Evolutionary conservation across 371 early-diverging fungal genomes (phyloP).

Genomic region (Mortierella sp.): DNA sequence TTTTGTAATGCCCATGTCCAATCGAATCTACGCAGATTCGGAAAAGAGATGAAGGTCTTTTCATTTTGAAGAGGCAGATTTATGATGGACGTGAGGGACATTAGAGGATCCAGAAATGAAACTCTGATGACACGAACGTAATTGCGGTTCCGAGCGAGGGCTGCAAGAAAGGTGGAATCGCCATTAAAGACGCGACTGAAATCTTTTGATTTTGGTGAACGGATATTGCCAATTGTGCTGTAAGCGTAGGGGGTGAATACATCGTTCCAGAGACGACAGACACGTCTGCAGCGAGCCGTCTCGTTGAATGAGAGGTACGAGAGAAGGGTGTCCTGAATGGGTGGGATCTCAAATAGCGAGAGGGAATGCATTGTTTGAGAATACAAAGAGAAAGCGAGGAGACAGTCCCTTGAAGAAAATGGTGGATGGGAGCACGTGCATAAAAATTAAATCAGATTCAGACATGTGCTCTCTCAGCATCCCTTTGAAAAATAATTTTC

Average conservation of each 20-base stretch:
- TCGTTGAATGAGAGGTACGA: slow-evolving; percentile 5
- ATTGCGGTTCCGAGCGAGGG: not conserved
- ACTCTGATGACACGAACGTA: not conserved
- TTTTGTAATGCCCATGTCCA: not conserved
- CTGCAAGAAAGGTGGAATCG: not conserved
- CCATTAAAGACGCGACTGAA: not conserved
- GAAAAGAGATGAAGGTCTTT: not conserved
- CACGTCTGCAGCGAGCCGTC: not conserved
- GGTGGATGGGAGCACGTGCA: too few relatives aligned
- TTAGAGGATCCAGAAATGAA: too few relatives aligned
- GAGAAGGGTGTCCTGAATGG: slow-evolving; percentile 17
- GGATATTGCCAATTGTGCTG: not conserved
- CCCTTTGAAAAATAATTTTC: too few relatives aligned
- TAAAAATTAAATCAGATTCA: too few relatives aligned
- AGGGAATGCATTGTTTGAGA: not conserved
- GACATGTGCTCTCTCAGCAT: too few relatives aligned
- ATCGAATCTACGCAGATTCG: not conserved
- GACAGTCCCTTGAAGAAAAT: too few relatives aligned
- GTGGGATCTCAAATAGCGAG: slow-evolving; percentile 18
- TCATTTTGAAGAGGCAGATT: too few relatives aligned
- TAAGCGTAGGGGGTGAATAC: slow-evolving; percentile 13
- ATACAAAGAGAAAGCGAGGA: too few relatives aligned
- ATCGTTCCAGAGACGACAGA: slow-evolving; percentile 3
- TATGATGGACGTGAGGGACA: too few relatives aligned
- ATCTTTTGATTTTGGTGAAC: not conserved